Evolutionary conservation across 768 basidiomycete species (phyloP).

Genomic region (Tubosaeta sp.): DNA sequence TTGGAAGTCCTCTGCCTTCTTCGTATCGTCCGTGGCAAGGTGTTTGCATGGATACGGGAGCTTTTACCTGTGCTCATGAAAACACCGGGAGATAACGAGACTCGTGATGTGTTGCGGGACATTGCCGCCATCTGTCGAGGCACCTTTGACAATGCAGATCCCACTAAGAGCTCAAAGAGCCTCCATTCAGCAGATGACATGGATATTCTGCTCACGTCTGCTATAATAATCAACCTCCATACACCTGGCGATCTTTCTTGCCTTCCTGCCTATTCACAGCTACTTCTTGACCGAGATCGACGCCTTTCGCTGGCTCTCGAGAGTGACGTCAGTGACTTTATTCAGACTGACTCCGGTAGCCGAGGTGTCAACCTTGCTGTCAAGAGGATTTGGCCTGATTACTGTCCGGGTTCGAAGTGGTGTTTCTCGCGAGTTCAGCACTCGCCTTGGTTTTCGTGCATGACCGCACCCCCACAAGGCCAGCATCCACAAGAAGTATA

Average conservation of each 20-base stretch:
- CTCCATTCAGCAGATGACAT: constrained; percentile 23
- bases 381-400: constrained; percentile 28
- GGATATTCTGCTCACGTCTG: constrained; percentile 29
- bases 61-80: constrained; percentile 19
- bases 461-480: constrained; percentile 14
- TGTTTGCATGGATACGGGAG: constrained; percentile 35
- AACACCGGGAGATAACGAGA: not conserved
- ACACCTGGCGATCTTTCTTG: constrained; percentile 10
- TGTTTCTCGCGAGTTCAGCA: constrained; percentile 9
- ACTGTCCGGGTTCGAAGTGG: constrained; percentile 27
- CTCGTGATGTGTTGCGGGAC: constrained; percentile 12
- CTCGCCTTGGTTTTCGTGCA: constrained; percentile 28
- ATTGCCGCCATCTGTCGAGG: constrained; percentile 18
- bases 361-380: constrained; percentile 31
- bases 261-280: constrained; percentile 10
- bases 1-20: constrained; percentile 23
- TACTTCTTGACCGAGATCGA: constrained; percentile 30
- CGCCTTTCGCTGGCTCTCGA: constrained; percentile 31
- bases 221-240: constrained; percentile 31
- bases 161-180: not conserved
- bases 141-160: constrained; percentile 30
- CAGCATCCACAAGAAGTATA: constrained; percentile 28
- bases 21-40: constrained; percentile 25
- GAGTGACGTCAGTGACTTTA: constrained; percentile 3
- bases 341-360: constrained; percentile 3